Conservation (phyloP, 305 asterid species). For the Fraxinus ornus region DNA sequence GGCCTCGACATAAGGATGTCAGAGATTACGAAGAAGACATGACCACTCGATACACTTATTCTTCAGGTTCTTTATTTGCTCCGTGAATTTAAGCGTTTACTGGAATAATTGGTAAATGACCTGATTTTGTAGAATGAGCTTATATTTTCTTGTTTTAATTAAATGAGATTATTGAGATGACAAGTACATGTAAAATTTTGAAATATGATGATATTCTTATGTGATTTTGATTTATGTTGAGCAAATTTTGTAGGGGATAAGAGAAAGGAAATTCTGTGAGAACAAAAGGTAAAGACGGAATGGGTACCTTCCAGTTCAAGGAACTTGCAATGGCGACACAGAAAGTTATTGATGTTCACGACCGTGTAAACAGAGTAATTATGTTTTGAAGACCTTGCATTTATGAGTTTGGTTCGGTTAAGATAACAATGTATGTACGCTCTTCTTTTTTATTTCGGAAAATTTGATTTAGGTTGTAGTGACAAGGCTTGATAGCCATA, state of each 20-base stretch:
- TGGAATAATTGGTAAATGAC: neutral
- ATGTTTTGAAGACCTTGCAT: neutral
- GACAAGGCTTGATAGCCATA: too few species aligned
- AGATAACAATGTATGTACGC: neutral
- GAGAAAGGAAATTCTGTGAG: slow-evolving; percentile 26
- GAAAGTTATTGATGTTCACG: slow-evolving; percentile 20
- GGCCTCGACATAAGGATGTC: slow-evolving; percentile 36
- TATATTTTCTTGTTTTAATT: neutral
- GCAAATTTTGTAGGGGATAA: slow-evolving; percentile 28
- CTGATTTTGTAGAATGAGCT: neutral
- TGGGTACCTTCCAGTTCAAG: slow-evolving; percentile 65
- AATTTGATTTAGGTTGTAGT: neutral
- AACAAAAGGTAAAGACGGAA: slow-evolving; percentile 32
- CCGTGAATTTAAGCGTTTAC: neutral
- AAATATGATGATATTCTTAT: neutral
- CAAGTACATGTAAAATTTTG: neutral
- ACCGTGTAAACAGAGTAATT: neutral
- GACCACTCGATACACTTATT: slow-evolving; percentile 36
- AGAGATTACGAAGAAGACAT: slow-evolving; percentile 48
- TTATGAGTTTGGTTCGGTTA: neutral
- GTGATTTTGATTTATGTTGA: slow-evolving; percentile 14
- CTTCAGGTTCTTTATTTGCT: slow-evolving; percentile 40
- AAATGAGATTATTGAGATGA: slow-evolving; percentile 22
- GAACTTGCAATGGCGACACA: slow-evolving; percentile 82
- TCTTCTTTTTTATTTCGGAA: neutral